Conservation (phyloP, 2,329 filamentous ascomycete genomes). For the Monilinia aucupariae region DNA sequence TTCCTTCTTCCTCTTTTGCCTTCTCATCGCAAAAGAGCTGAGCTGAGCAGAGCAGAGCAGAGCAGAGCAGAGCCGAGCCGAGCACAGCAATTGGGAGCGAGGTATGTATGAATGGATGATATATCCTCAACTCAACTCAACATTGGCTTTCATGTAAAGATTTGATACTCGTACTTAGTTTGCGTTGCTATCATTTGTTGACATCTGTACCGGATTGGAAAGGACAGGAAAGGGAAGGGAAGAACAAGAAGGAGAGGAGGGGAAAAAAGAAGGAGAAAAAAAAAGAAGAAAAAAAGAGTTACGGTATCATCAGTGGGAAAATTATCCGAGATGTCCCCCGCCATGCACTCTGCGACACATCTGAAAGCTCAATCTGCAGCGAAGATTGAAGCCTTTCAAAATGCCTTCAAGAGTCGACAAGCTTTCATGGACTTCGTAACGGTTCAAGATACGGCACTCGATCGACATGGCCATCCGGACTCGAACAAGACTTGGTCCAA, state of each 20-base stretch:
- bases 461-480: slow-evolving; percentile 26
- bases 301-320: background rate
- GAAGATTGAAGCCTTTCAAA: slow-evolving; percentile 24
- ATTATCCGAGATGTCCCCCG: slow-evolving; percentile 21
- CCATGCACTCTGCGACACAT: slow-evolving; percentile 9
- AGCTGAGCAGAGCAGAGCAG: no score
- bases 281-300: no score
- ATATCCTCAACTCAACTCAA: background rate
- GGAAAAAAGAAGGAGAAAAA: no score
- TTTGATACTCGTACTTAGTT: background rate
- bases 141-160: background rate
- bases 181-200: background rate
- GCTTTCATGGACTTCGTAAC: slow-evolving; percentile 24
- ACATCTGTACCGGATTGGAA: background rate
- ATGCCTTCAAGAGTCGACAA: slow-evolving; percentile 24
- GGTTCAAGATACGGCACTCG: slow-evolving; percentile 26
- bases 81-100: slow-evolving; percentile 28
- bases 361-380: slow-evolving; percentile 16
- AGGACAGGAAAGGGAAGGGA: background rate
- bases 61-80: no score
- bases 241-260: background rate
- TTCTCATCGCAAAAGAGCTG: no score
- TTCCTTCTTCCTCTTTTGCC: no score
- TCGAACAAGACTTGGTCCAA: slow-evolving; percentile 26
- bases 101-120: slow-evolving; percentile 1